Conservation (phyloP, 345 rosid genomes). For the Syzygium jambos region DNA sequence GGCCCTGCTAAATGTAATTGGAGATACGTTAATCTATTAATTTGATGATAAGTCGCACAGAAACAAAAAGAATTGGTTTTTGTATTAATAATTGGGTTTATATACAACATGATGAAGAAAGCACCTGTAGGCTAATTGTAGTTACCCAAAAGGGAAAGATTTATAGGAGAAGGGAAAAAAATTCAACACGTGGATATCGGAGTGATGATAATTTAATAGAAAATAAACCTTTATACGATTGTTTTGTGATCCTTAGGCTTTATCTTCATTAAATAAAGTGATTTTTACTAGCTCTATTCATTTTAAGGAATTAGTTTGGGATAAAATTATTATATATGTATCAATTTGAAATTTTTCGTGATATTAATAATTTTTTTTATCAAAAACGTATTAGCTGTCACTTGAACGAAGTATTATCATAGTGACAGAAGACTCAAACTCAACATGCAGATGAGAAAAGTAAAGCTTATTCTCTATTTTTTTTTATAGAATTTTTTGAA, state of each 20-base stretch:
- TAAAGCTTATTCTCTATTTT: background rate
- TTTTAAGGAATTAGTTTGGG: background rate
- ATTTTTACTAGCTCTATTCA: background rate
- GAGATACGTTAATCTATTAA: background rate
- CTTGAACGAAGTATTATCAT: background rate
- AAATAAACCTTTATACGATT: background rate
- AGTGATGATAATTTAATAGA: background rate
- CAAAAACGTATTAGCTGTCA: background rate
- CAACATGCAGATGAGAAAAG: background rate
- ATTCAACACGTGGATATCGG: background rate
- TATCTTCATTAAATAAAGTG: background rate
- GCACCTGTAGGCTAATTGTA: background rate
- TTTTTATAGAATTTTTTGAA: background rate
- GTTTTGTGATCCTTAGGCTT: background rate
- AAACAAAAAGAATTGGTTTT: background rate
- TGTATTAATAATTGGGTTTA: background rate
- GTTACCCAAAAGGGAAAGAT: background rate
- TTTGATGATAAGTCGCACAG: background rate
- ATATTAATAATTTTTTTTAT: background rate
- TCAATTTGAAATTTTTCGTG: no score
- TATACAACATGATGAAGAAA: background rate
- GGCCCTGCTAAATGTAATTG: background rate
- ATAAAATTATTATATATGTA: fast-evolving
- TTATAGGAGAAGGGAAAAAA: background rate
- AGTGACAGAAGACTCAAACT: background rate